Conservation (phyloP, 2,329 filamentous ascomycete genomes). For the Monosporascus cannonballus region DNA sequence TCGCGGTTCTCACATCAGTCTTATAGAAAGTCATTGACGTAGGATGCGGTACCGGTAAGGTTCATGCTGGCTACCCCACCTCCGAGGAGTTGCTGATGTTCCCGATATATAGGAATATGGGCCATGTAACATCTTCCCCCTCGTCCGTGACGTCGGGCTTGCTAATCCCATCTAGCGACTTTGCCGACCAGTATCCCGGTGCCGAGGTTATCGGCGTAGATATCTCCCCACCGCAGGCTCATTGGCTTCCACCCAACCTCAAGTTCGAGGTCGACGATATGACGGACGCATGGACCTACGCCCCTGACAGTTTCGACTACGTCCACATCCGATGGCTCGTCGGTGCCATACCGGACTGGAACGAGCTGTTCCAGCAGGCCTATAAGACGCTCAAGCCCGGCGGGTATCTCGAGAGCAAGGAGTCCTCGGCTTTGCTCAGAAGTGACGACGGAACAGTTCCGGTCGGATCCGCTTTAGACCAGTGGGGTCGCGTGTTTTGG, state of each 20-base stretch:
- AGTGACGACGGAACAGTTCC: conserved; percentile 23
- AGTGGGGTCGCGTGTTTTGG: conserved; percentile 28
- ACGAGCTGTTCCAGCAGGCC: conserved; percentile 41
- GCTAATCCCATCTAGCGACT: conserved; percentile 24
- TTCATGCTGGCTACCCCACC: background rate
- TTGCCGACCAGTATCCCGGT: conserved; percentile 30
- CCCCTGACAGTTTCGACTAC: conserved; percentile 48
- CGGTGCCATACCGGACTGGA: conserved; percentile 51
- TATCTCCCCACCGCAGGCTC: conserved; percentile 33
- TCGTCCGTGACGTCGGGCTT: background rate
- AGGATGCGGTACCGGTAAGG: conserved; percentile 22
- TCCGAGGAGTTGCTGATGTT: background rate
- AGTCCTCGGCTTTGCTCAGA: conserved; percentile 17
- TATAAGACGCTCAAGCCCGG: conserved; percentile 49
- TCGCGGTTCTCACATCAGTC: background rate
- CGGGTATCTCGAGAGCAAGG: conserved; percentile 29
- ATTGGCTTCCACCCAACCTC: conserved; percentile 30
- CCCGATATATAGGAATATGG: conserved; percentile 19
- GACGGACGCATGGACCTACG: conserved; percentile 39
- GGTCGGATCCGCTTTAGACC: conserved; percentile 22
- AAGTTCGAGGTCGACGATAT: conserved; percentile 27
- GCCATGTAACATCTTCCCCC: conserved; percentile 18
- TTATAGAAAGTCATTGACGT: conserved; percentile 23
- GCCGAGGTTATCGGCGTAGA: conserved; percentile 25
- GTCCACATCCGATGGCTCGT: conserved; percentile 54